Evolutionary conservation across 2,329 filamentous ascomycete species (phyloP).

Genomic region (Phialophora expanda): DNA sequence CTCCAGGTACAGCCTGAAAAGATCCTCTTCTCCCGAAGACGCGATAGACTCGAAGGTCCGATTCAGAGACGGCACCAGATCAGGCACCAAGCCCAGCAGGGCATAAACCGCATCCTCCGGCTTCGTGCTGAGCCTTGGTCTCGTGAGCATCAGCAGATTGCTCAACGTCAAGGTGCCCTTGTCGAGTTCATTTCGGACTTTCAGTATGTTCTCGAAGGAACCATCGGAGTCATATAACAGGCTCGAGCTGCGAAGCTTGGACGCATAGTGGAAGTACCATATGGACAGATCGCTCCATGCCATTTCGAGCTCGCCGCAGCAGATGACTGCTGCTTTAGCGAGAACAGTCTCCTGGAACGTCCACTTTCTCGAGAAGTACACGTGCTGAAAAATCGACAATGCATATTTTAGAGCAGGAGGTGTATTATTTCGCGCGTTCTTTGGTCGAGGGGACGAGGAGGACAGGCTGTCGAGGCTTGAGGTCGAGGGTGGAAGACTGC

Average conservation of each 20-base stretch:
- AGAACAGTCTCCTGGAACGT: constrained; percentile 33
- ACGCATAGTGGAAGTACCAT: constrained; percentile 34
- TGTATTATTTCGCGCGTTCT: constrained; percentile 19
- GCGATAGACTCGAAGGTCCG: neutral
- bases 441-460: constrained; percentile 11
- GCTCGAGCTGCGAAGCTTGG: constrained; percentile 28
- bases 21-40: constrained; percentile 8
- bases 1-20: constrained; percentile 26
- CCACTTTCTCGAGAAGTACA: constrained; percentile 30
- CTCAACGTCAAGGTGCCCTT: constrained; percentile 29
- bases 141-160: constrained; percentile 31
- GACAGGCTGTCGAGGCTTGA: constrained; percentile 24
- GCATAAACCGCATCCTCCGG: constrained; percentile 32
- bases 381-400: constrained; percentile 32
- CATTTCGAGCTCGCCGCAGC: constrained; percentile 33
- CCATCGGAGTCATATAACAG: constrained; percentile 32
- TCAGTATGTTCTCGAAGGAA: constrained; percentile 30
- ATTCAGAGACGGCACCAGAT: constrained; percentile 14
- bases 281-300: constrained; percentile 31
- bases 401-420: constrained; percentile 25
- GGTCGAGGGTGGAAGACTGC: constrained; percentile 18
- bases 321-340: constrained; percentile 32
- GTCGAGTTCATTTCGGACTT: constrained; percentile 27
- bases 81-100: constrained; percentile 27
- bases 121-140: constrained; percentile 29